phyloP scores from a whole-genome alignment of 2,329 filamentous ascomycete species.

The Trichophyton benhamiae region DNA sequence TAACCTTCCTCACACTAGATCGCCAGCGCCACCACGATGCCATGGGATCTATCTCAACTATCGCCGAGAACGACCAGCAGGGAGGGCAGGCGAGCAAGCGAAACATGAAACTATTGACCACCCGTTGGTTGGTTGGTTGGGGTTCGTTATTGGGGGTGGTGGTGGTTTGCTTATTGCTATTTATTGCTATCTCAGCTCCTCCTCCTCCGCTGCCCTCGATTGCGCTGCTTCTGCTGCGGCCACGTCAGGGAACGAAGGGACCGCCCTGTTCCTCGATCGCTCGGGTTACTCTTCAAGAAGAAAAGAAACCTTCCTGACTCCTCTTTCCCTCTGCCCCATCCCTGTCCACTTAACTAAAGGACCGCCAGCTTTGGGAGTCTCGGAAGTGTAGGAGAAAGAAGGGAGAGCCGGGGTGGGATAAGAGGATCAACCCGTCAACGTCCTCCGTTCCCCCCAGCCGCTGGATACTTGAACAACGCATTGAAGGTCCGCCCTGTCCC shows the following conservation, averaged over 20 bases:
- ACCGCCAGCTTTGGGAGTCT: neutral
- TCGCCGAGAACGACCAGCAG: neutral
- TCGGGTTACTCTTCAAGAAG: neutral
- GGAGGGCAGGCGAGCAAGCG: neutral
- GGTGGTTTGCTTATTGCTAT: neutral
- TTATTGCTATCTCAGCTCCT: neutral
- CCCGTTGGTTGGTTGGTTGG: neutral
- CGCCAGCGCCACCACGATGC: neutral
- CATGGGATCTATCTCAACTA: neutral
- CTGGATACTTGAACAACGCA: neutral
- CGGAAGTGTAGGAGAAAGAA: neutral
- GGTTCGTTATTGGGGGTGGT: neutral
- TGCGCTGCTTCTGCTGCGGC: neutral
- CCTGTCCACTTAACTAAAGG: neutral
- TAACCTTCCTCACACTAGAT: neutral
- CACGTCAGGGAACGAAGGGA: conserved; percentile 3
- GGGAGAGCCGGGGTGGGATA: neutral
- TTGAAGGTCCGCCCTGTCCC: neutral
- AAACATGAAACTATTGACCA: conserved; percentile 4
- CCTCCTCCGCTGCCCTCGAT: neutral
- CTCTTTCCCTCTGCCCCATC: conserved; percentile 2
- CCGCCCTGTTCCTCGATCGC: conserved; percentile 1
- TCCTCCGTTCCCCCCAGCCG: neutral
- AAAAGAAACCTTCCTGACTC: neutral
- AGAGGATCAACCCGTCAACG: neutral